Evolutionary conservation across 1,284 basidiomycete genomes (phyloP).

Genomic region (Cutaneotrichosporon cutaneum): DNA sequence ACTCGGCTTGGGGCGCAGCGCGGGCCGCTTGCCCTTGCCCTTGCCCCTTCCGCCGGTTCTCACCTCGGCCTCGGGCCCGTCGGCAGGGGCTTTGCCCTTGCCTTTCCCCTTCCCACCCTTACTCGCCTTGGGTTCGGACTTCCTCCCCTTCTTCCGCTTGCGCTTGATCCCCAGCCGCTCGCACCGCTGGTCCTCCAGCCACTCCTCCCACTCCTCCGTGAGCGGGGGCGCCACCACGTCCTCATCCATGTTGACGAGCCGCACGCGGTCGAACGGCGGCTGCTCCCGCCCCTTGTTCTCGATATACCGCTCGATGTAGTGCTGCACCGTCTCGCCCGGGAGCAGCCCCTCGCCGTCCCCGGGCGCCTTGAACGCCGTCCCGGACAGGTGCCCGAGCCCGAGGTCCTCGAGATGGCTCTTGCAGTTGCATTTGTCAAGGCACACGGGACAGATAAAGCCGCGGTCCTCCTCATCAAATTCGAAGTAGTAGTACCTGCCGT

Average conservation of each 20-base stretch:
- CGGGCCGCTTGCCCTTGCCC: not conserved
- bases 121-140: not conserved
- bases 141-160: not conserved
- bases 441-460: conserved; percentile 48
- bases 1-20: not conserved
- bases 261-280: conserved; percentile 38
- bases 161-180: not conserved
- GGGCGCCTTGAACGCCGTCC: not conserved
- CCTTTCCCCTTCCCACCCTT: not conserved
- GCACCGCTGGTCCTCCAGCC: conserved; percentile 11
- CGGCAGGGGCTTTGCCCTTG: not conserved
- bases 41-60: not conserved
- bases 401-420: conserved; percentile 39
- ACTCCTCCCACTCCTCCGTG: conserved; percentile 23
- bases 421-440: conserved; percentile 47
- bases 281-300: conserved; percentile 16
- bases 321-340: conserved; percentile 31
- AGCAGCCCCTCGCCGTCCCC: conserved; percentile 1
- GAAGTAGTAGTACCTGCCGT: conserved; percentile 44
- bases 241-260: conserved; percentile 34
- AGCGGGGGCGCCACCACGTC: conserved; percentile 36
- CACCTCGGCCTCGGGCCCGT: not conserved
- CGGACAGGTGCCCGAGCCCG: conserved; percentile 36
- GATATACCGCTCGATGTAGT: conserved; percentile 30
- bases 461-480: conserved; percentile 45